A percentile compares a stretch with the other conserved stretches of the same genome.
Evolutionary conservation across 1,139 yeast genomes (phyloP).

Genomic region (Sugiyamaella sp.): DNA sequence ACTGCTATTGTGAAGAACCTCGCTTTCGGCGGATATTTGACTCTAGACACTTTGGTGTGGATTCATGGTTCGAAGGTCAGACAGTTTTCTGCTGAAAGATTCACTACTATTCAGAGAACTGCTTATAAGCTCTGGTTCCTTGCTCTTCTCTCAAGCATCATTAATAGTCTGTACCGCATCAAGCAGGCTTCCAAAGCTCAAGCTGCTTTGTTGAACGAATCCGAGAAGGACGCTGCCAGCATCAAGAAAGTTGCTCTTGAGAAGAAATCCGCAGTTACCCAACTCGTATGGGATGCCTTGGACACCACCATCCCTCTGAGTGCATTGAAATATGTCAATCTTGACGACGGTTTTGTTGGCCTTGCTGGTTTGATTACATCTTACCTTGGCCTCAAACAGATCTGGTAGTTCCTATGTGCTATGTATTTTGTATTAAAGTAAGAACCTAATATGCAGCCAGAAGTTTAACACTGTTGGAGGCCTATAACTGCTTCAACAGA

Average conservation of each 20-base stretch:
- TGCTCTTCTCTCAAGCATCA: conserved; percentile 66
- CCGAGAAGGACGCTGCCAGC: conserved; percentile 46
- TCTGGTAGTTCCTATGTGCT: conserved; percentile 54
- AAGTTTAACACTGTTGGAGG: too few relatives aligned
- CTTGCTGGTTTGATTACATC: conserved; percentile 85
- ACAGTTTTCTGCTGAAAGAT: conserved; percentile 37
- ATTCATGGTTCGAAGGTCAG: conserved; percentile 51
- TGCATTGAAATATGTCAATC: conserved; percentile 59
- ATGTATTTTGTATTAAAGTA: too few relatives aligned
- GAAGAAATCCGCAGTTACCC: conserved; percentile 55
- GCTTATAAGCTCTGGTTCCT: conserved; percentile 73
- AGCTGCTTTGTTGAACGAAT: conserved; percentile 41
- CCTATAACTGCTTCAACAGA: too few relatives aligned
- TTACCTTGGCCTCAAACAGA: conserved; percentile 70
- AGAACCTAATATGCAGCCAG: too few relatives aligned
- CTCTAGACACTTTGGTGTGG: conserved; percentile 75
- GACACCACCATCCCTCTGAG: conserved; percentile 79
- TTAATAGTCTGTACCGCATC: conserved; percentile 56
- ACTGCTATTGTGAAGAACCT: conserved; percentile 68
- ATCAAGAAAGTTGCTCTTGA: conserved; percentile 45
- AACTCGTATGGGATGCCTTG: conserved; percentile 75
- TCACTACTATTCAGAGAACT: conserved; percentile 34
- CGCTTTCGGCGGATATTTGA: conserved; percentile 73
- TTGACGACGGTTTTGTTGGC: conserved; percentile 80
- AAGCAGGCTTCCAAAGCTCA: conserved; percentile 46